Evolutionary conservation across 2,329 filamentous ascomycete genomes (phyloP), one percentile per base, ranked within the genome.

Genomic region (Penicillium palitans): DNA sequence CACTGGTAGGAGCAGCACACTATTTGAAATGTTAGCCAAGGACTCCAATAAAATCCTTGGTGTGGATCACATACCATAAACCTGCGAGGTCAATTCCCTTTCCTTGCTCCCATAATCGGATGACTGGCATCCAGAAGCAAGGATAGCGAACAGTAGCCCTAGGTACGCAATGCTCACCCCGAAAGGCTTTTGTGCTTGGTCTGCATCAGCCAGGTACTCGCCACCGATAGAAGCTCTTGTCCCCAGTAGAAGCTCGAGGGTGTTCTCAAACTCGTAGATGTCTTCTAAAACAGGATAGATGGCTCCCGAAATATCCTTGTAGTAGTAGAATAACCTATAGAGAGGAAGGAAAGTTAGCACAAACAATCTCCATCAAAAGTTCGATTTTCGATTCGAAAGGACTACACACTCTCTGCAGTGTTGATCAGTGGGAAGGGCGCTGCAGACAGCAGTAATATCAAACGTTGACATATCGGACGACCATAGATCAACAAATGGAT

Each of bases 1-100:
- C 84, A 87, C 68, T 87, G 85, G 61, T 87, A 87, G 49, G 83
- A 84, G 71, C 85, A 87, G 72, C 85, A 87, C 5, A 87, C 82
- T 83, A 50, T 55, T 45, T 21, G 37, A 2, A 17, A 39, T 12
- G 59, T 78, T 52, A 79, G 74, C 54, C 37, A 27, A 29, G 19
- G 15, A 37, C n/a, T 40, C 15, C 8, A 9, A 19, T 27, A 12
- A 4, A 3, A 21, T n/a, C 6, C 13, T 21, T 29, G 19, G 15
- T 12, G 24, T 42, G 10, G 3, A 52, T 25, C 12, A 69, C 77
- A 63, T 74, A 83, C 81, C 80, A 69, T 86, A 87, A 31, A 87
- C 85, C 66, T 87, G 84, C 10, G 85, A 87, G 7, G 84, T 87
- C 64, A 87, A 70, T 65, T 87, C 84, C 61, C 84, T 73, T 67